Base-by-base conservation (phyloP, 2,329 filamentous ascomycete genomes). In the Sporothrix variecibatus region DNA sequence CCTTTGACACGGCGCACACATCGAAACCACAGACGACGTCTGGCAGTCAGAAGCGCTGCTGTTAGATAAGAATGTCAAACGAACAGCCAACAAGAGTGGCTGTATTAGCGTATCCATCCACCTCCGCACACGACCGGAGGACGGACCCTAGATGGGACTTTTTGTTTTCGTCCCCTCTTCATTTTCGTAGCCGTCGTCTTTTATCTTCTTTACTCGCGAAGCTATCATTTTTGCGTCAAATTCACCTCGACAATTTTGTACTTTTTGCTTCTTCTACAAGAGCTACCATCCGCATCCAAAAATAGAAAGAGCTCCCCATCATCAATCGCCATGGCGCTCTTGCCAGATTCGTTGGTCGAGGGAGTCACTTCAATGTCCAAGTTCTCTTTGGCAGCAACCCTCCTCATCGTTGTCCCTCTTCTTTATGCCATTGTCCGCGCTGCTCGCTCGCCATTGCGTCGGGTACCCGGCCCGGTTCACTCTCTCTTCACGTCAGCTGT, bases 401-500 rank as follows among this genome's bases (percentile, higher is more conserved):
- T 68, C 23, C 23, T 58, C 46, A 1, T 71, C 9, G 46, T 38
- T 31, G 9, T 72, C 31, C 31, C 78, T 28, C 17, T 76, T 31
- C 43, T 76, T 23, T 28, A 58, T 40, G 26, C 75, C 38, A 20
- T 76, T 28, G 31, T 78, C n/a, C 58, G 58, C 46, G 60, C 46
- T 3, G 31, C 23, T 3, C 67, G 34, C 8, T 74, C 83, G 23
- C 83, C 83, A 0, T 79, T 85, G 51, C 81, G 82, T 72, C 78
- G 73, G 26, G 74, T 89, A 8, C 88, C 88, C 0, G 88, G 88
- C 1, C 87, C 88, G 8, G 76, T 77, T 65, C 72, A 82, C 51
- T 85, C 87, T 26, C 83, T 84, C 40, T 84, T 88, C 77, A 88
- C 86, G 0, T 87, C 87, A 0, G 80, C 86, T 26, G 75, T 84